Evolutionary conservation across 306 rosid species (phyloP).

Genomic region (Corylus americana): DNA sequence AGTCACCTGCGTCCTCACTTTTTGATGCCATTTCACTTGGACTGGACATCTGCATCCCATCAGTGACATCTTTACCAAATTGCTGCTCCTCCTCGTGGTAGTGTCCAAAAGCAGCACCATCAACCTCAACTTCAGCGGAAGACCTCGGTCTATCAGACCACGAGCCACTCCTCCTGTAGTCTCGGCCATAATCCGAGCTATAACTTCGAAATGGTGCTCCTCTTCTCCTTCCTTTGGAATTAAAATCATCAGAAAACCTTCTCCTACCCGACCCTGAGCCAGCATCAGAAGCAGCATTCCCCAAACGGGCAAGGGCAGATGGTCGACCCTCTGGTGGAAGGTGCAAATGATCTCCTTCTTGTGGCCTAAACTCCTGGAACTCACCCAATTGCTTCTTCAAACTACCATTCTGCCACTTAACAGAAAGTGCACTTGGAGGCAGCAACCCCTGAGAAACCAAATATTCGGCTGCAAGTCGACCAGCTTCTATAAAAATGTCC

Average conservation of each 20-base stretch:
- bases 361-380: constrained; percentile 34
- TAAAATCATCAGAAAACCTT: constrained; percentile 61
- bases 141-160: constrained; percentile 60
- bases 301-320: constrained; percentile 65
- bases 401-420: constrained; percentile 49
- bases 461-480: constrained; percentile 91
- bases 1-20: constrained; percentile 45
- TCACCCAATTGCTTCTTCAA: constrained; percentile 52
- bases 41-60: constrained; percentile 33
- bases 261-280: constrained; percentile 50
- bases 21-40: constrained; percentile 34
- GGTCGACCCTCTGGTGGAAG: constrained; percentile 52
- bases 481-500: constrained; percentile 84
- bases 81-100: constrained; percentile 45
- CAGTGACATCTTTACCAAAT: constrained; percentile 27
- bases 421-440: constrained; percentile 54
- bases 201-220: constrained; percentile 40
- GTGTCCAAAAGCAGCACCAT: constrained; percentile 37
- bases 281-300: constrained; percentile 37
- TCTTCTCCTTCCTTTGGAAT: constrained; percentile 59
- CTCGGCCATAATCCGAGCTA: constrained; percentile 71
- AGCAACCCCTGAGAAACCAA: constrained; percentile 82
- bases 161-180: constrained; percentile 58
- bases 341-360: constrained; percentile 32
- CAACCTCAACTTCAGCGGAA: constrained; percentile 43